These are phyloP conservation scores for Besnoitia besnoiti DNA, from an alignment of 169 alveolate genomes.

Conservation along the genomic window DNA sequence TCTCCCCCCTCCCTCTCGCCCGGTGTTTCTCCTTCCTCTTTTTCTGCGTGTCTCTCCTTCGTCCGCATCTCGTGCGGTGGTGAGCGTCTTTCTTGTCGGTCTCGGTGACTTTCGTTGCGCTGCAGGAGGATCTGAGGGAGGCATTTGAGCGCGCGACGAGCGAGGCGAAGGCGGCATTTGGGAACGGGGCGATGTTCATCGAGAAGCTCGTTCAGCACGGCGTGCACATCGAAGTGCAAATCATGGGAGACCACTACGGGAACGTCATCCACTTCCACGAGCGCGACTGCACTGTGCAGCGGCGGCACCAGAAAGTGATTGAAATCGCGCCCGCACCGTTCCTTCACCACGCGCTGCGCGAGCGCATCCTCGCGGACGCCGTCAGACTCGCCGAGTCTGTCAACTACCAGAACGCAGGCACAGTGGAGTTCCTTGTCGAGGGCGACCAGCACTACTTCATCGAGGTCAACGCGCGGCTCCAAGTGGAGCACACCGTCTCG, in stretches of 20 bases:
- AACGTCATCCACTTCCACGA: slow-evolving; percentile 87
- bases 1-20: neutral
- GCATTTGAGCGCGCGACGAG: slow-evolving; percentile 80
- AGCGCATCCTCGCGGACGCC: slow-evolving; percentile 77
- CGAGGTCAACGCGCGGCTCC: slow-evolving; percentile 89
- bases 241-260: slow-evolving; percentile 90
- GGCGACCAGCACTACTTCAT: slow-evolving; percentile 73
- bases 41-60: neutral
- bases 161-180: slow-evolving; percentile 82
- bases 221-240: slow-evolving; percentile 87
- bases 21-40: neutral
- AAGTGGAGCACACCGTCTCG: slow-evolving; percentile 90
- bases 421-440: slow-evolving; percentile 75
- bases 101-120: neutral
- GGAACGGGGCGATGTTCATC: slow-evolving; percentile 80
- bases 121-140: slow-evolving; percentile 71
- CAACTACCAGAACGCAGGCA: slow-evolving; percentile 86
- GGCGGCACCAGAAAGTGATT: slow-evolving; percentile 91
- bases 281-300: slow-evolving; percentile 93
- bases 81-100: no score
- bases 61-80: neutral
- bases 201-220: slow-evolving; percentile 81
- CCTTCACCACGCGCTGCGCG: slow-evolving; percentile 71
- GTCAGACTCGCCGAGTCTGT: slow-evolving; percentile 82
- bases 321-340: slow-evolving; percentile 74